These are phyloP conservation scores for Hemileccinum rubropunctum DNA, from an alignment of 768 basidiomycete genomes.

Conservation along the genomic window DNA sequence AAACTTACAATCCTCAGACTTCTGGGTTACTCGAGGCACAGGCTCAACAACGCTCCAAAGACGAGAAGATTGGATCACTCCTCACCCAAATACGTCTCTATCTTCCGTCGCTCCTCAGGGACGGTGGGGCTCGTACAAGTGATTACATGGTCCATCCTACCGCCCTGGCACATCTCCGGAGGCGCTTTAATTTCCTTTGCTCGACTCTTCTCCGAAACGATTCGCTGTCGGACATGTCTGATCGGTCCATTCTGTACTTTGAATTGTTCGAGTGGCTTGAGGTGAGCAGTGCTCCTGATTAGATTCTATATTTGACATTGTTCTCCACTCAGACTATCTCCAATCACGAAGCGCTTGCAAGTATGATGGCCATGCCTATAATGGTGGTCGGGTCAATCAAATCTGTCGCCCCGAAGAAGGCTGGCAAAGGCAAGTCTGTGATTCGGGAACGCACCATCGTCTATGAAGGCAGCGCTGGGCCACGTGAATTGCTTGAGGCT, in stretches of 20 bases:
- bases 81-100: constrained; percentile 75
- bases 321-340: constrained; percentile 70
- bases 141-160: constrained; percentile 94
- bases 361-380: constrained; percentile 97
- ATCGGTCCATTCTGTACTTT: constrained; percentile 79
- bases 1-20: constrained; percentile 44
- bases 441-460: constrained; percentile 79
- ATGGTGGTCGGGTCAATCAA: constrained; percentile 80
- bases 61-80: constrained; percentile 67
- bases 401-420: constrained; percentile 55
- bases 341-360: constrained; percentile 87
- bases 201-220: constrained; percentile 87
- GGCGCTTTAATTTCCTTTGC: constrained; percentile 87
- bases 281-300: constrained; percentile 41
- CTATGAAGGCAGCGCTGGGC: constrained; percentile 90
- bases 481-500: constrained; percentile 87
- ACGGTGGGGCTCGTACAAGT: constrained; percentile 73
- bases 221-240: constrained; percentile 92
- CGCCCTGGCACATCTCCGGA: constrained; percentile 83
- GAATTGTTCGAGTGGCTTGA: constrained; percentile 92
- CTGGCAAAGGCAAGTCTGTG: constrained; percentile 41
- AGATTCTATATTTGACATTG: background rate
- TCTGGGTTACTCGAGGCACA: constrained; percentile 80
- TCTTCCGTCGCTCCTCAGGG: constrained; percentile 76
- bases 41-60: constrained; percentile 68